Percentiles rank a stretch among this genome's conserved stretches.
Conservation (phyloP, 75 land plant genomes). For the Chamaecyparis obtusa region DNA sequence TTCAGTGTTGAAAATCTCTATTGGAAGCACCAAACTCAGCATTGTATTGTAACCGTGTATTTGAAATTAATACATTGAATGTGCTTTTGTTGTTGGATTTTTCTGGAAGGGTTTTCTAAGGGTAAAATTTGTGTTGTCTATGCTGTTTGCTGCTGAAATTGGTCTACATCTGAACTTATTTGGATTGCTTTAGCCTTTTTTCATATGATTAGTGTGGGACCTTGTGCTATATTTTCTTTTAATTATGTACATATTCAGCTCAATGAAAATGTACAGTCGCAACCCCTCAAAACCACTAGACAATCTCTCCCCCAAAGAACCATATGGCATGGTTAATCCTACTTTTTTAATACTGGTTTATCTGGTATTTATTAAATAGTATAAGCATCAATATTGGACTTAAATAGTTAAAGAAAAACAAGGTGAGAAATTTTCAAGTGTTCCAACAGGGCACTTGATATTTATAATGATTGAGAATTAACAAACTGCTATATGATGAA, state of each 20-base stretch:
- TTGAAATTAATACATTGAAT: too few species aligned
- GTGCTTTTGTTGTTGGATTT: too few species aligned
- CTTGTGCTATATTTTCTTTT: too few species aligned
- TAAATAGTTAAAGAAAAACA: neutral
- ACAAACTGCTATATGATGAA: neutral
- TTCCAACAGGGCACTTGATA: neutral
- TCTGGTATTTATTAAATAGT: neutral
- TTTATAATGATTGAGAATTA: neutral
- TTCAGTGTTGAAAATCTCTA: too few species aligned
- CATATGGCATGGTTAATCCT: neutral
- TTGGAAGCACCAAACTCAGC: too few species aligned
- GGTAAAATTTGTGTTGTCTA: too few species aligned
- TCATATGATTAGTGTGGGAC: too few species aligned
- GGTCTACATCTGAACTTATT: too few species aligned
- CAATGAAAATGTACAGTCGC: neutral
- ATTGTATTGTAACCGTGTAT: too few species aligned
- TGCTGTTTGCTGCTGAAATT: too few species aligned
- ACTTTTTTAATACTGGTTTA: neutral
- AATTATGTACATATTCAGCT: neutral
- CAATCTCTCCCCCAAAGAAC: neutral
- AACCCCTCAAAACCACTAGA: neutral
- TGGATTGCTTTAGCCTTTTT: too few species aligned
- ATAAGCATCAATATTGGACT: neutral
- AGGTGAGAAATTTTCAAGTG: neutral
- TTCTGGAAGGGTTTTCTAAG: too few species aligned